Evolutionary conservation across 1,284 basidiomycete species (phyloP).

Genomic region (Kwoniella shivajii): DNA sequence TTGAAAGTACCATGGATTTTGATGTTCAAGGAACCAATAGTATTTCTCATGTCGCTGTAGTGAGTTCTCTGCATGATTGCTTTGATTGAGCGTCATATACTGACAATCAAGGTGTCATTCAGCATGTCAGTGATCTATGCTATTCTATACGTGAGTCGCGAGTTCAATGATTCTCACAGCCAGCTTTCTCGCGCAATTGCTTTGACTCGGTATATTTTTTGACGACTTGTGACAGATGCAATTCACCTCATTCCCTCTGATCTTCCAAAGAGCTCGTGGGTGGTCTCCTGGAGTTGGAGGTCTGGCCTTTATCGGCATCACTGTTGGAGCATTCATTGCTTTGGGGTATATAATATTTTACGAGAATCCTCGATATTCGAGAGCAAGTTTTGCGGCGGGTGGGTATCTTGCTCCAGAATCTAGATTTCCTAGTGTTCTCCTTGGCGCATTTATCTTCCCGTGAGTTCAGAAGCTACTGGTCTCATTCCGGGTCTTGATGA

Average conservation of each 20-base stretch:
- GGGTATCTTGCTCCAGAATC: conserved; percentile 52
- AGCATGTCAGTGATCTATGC: conserved; percentile 31
- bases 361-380: conserved; percentile 30
- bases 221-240: conserved; percentile 20
- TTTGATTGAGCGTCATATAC: no score
- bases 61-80: no score
- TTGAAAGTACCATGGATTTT: conserved; percentile 58
- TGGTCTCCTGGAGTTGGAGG: conserved; percentile 59
- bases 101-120: background rate
- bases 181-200: no score
- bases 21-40: conserved; percentile 68
- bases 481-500: no score
- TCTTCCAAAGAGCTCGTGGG: conserved; percentile 31
- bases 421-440: conserved; percentile 62
- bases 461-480: conserved; percentile 41
- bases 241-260: conserved; percentile 55
- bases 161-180: no score
- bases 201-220: no score
- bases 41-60: conserved; percentile 60
- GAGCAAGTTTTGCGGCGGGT: conserved; percentile 19
- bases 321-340: conserved; percentile 62
- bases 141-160: background rate
- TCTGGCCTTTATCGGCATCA: conserved; percentile 66
- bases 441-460: conserved; percentile 62
- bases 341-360: conserved; percentile 60